Evolutionary conservation across 495 filamentous ascomycete species (phyloP), one percentile per base, ranked within the genome.

Genomic region (Penicillium dipodomyicola): DNA sequence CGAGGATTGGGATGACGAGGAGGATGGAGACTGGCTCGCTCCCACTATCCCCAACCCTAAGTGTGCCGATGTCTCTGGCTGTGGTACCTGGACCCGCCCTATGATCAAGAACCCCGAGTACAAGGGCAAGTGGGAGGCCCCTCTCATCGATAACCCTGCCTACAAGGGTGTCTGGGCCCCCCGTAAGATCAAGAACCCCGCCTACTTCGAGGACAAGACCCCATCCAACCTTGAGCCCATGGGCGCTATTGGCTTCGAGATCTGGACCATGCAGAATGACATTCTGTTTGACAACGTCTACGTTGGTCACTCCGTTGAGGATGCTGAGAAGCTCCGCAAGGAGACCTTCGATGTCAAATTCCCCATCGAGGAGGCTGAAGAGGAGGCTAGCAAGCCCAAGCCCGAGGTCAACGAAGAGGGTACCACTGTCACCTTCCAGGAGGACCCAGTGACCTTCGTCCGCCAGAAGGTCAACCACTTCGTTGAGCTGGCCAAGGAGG

Each of bases 231-330:
- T 99, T 63, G 95, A 99, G 80, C 91, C 94, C 54, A 97, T 99
- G 75, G 95, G 95, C 60, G 95, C 92, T 79, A 90, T 97, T 79
- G 93, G 94, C 65, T 97, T 96, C 65, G 95, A 97, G 77, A 90
- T 98, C 77, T 98, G 94, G 94, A 97, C 95, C 65, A 98, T 98
- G 94, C 94, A 96, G 71, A 95, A 87, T 74, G 89, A 97, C 73
- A 96, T 97, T 61, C 86, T 97, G 64, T 99, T 99, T 68, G 91
- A 97, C 85, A 99, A 99, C 86, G 91, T 99, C 83, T 99, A 97
- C 84, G 88, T 99, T 75, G 95, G 95, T 61, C 95, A 99, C 86
- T 99, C 95, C 43, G 74, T 90, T 63, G 91, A 89, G 69, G 95
- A 99, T 63, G 95, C 95, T 57, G 85, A 87, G 74, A 88, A 92